Base-by-base conservation (phyloP, 2,329 filamentous ascomycete species). In the Penicillium sp. region DNA sequence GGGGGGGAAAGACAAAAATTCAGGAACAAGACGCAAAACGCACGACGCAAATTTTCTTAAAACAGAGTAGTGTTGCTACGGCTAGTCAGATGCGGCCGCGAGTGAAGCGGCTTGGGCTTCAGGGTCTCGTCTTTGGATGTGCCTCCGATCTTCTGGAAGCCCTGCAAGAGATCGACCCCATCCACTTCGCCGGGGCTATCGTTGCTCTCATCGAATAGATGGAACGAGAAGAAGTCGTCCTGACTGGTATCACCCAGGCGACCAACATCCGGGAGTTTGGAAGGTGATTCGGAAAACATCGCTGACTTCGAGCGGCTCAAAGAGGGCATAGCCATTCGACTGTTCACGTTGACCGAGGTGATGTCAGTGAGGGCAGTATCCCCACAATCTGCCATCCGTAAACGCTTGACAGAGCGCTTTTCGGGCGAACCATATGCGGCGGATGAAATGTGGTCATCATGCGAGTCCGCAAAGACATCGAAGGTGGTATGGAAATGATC, bases 401-500 rank as follows among this genome's bases (percentile, higher is more conserved):
- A 72, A 28, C 79, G 77, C 56, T 78, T 79, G 3, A 67, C 66
- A 6, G 73, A 72, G 39, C 75, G 77, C 66, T 82, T 83, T 55
- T 78, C 73, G 1, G 81, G 81, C 24, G 81, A 83, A 12, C 76
- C 73, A 50, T 68, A 69, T 25, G 62, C 67, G 50, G 65, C 68
- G 38, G 67, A 70, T 12, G 69, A 75, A 24, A 68, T 57, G 24
- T 65, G 65, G 5, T 70, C 72, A 28, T 66, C 52, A 8, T 61
- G 63, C n/a, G 67, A 49, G 40, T 77, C 75, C 8, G 70, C 67
- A 56, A 83, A 84, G 37, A 82, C 76, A 59, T 82, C 79, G 59
- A 82, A 84, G 23, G 70, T 73, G 47, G 71, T 68, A 48, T 76
- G 74, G 52, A 77, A 75, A 45, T 64, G 65, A 42, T 72, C 66